Evolutionary conservation across 352 stramenopile species (phyloP).

Genomic region (Phytophthora pseudosyringae): DNA sequence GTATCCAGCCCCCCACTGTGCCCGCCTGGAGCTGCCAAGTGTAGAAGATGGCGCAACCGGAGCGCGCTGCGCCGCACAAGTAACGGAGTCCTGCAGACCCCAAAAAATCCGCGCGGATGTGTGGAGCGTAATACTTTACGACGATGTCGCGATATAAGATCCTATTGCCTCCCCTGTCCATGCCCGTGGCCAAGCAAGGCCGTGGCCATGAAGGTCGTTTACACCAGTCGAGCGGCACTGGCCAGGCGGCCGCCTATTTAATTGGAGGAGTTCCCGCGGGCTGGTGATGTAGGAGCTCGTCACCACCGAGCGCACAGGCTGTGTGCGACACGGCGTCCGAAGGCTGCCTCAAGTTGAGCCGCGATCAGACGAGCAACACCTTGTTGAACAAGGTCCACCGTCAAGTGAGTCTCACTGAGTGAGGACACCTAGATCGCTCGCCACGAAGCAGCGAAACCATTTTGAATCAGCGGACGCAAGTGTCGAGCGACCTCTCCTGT

Average conservation of each 20-base stretch:
- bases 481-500: not conserved
- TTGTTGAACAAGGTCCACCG: not conserved
- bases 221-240: constrained; percentile 15
- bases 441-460: constrained; percentile 27
- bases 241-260: too few relatives aligned
- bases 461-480: constrained; percentile 27
- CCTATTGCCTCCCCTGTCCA: not conserved
- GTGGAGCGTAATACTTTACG: not conserved
- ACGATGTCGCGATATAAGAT: constrained; percentile 3
- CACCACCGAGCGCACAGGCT: too few relatives aligned
- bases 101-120: constrained; percentile 1
- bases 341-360: constrained; percentile 30
- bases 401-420: constrained; percentile 2
- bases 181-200: not conserved
- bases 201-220: constrained; percentile 17
- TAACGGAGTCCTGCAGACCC: not conserved
- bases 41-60: constrained; percentile 24
- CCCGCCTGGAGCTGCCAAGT: not conserved
- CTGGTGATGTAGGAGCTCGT: too few relatives aligned
- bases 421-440: constrained; percentile 4
- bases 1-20: not conserved
- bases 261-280: too few relatives aligned
- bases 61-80: not conserved
- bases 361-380: constrained; percentile 3
- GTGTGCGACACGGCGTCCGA: not conserved